phyloP scores from a whole-genome alignment of 768 basidiomycete species.

The Lentinus tigrinus region DNA sequence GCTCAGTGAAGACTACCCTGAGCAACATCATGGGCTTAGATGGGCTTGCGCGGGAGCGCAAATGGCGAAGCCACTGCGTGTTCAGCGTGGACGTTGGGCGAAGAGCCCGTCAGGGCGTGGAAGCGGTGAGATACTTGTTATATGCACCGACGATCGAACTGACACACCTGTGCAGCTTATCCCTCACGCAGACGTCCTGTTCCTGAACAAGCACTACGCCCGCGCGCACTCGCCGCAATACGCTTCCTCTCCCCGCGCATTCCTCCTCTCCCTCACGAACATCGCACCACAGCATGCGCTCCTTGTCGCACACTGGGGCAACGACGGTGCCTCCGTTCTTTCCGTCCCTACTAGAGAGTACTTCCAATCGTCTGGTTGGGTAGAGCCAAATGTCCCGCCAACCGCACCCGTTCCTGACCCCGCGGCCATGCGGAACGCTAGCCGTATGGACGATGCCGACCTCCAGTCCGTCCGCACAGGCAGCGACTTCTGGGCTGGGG shows the following conservation, averaged over 20 bases:
- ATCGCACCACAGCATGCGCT: slow-evolving; percentile 72
- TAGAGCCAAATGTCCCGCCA: slow-evolving; percentile 36
- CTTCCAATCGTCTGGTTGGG: slow-evolving; percentile 84
- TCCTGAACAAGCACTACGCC: slow-evolving; percentile 72
- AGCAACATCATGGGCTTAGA: slow-evolving; percentile 79
- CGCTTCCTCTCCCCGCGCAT: slow-evolving; percentile 67
- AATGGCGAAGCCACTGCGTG: slow-evolving; percentile 80
- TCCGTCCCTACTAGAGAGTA: slow-evolving; percentile 83
- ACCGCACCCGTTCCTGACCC: slow-evolving; percentile 20
- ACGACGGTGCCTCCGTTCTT: slow-evolving; percentile 76
- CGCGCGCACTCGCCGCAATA: slow-evolving; percentile 58
- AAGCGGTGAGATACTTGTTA: slow-evolving; percentile 53
- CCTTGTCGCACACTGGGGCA: slow-evolving; percentile 78
- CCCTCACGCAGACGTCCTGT: slow-evolving; percentile 81
- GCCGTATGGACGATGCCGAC: slow-evolving; percentile 23
- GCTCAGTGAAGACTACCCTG: slow-evolving; percentile 76
- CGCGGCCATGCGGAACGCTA: not conserved
- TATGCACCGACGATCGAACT: too few relatives aligned
- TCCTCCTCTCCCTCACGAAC: slow-evolving; percentile 69
- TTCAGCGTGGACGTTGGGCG: slow-evolving; percentile 80
- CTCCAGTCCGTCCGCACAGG: slow-evolving; percentile 57
- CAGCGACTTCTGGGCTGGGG: slow-evolving; percentile 76
- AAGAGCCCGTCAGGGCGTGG: slow-evolving; percentile 71
- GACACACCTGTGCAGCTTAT: slow-evolving; percentile 54
- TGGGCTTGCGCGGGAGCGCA: slow-evolving; percentile 77